Evolutionary conservation across 2,329 filamentous ascomycete species (phyloP).

Genomic region (Arthrinium phaeospermum): DNA sequence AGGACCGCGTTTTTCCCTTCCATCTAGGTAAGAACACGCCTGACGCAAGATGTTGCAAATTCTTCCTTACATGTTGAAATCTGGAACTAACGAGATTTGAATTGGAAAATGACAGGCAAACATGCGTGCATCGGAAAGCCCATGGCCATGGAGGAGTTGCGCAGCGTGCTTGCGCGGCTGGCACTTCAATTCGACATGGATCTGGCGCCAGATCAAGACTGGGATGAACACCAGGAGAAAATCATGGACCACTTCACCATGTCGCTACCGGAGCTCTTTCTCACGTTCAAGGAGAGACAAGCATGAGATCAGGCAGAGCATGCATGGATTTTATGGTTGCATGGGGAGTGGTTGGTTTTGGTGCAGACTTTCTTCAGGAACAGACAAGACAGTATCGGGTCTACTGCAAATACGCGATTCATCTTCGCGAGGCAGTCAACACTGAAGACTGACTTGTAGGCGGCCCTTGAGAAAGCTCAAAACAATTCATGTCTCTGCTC

Average conservation of each 20-base stretch:
- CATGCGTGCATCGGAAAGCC: constrained; percentile 24
- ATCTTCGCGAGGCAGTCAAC: neutral
- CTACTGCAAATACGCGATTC: neutral
- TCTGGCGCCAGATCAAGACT: constrained; percentile 10
- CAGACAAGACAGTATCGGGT: neutral
- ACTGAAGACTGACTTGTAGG: neutral
- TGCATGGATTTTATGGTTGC: neutral
- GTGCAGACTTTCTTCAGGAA: neutral
- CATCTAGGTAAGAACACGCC: constrained; percentile 18
- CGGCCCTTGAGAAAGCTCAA: neutral
- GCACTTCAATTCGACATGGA: constrained; percentile 21
- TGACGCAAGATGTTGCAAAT: neutral
- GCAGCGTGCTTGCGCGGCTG: constrained; percentile 22
- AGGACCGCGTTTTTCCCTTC: constrained; percentile 20
- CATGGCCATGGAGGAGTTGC: constrained; percentile 22
- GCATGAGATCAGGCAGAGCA: neutral
- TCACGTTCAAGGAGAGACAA: constrained; percentile 15
- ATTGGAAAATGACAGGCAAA: constrained; percentile 10
- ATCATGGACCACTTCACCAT: constrained; percentile 24
- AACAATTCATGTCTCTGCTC: too few relatives aligned
- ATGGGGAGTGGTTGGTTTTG: neutral
- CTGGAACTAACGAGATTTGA: neutral
- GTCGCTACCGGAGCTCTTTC: constrained; percentile 17
- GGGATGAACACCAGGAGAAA: constrained; percentile 15
- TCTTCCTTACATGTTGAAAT: too few relatives aligned